phyloP scores from a whole-genome alignment of 345 rosid genomes.

The Abelmoschus esculentus region DNA sequence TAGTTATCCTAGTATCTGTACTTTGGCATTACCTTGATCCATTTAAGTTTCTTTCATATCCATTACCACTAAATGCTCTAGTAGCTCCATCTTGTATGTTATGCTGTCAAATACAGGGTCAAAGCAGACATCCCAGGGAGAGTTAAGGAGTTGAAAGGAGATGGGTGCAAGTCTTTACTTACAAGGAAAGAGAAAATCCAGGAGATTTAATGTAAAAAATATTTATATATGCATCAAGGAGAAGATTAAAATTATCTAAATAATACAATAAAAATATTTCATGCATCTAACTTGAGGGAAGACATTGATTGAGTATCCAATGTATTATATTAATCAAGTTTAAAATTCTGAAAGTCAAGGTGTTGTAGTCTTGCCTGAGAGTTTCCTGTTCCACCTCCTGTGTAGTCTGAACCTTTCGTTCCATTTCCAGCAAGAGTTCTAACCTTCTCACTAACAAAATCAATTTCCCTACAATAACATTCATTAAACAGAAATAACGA shows the following conservation, averaged over 20 bases:
- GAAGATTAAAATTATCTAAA: neutral
- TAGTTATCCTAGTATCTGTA: neutral
- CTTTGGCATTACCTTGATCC: constrained; percentile 62
- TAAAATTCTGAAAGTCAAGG: neutral
- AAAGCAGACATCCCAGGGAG: constrained; percentile 94
- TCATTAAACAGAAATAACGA: neutral
- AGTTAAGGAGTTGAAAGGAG: constrained; percentile 65
- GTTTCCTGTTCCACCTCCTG: constrained; percentile 68
- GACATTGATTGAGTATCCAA: neutral
- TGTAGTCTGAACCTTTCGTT: constrained; percentile 85
- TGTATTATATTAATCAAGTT: constrained; percentile 12
- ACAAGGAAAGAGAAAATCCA: constrained; percentile 14
- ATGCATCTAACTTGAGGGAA: constrained; percentile 5
- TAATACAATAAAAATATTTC: constrained; percentile 1
- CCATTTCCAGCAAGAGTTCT: constrained; percentile 90
- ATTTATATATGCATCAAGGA: neutral
- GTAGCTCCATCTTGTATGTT: constrained; percentile 52
- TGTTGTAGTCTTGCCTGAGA: constrained; percentile 47
- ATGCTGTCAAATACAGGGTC: constrained; percentile 80
- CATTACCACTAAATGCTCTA: constrained; percentile 82
- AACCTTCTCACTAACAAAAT: constrained; percentile 77
- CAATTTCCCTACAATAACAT: constrained; percentile 56
- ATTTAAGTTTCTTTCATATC: constrained; percentile 84
- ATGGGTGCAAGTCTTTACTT: neutral
- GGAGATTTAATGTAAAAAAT: neutral